Conservation (phyloP, 1,284 basidiomycete genomes). For the Golubevia sp. region DNA sequence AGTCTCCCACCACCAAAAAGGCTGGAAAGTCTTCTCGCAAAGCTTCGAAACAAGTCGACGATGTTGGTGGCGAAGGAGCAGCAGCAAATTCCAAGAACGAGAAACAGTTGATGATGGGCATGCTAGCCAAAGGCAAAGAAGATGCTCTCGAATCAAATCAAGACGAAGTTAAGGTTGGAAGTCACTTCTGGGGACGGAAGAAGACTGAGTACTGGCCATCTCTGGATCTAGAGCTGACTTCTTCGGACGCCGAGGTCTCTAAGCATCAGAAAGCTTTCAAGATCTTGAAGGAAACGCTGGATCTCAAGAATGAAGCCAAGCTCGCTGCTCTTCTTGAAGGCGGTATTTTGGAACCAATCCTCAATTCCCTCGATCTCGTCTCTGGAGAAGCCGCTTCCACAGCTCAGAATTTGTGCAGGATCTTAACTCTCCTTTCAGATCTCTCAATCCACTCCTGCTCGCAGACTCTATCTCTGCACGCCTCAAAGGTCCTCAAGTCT, state of each 20-base stretch:
- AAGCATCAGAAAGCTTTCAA: not conserved
- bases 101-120: not conserved
- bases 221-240: not conserved
- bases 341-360: not conserved
- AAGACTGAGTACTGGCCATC: not conserved
- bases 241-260: not conserved
- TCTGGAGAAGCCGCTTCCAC: not conserved
- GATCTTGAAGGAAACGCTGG: not conserved
- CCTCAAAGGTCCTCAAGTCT: not conserved
- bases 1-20: not conserved
- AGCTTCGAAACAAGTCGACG: not conserved
- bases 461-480: not conserved
- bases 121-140: not conserved
- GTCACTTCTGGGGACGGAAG: not conserved
- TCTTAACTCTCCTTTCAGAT: not conserved
- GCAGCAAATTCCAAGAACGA: not conserved
- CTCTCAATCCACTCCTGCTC: not conserved
- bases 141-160: not conserved
- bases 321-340: not conserved
- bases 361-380: not conserved
- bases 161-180: not conserved
- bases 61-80: not conserved
- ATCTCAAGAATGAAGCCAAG: not conserved
- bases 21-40: not conserved
- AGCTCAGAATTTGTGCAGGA: not conserved